A percentile compares a stretch with the other conserved stretches of the same genome.
These are phyloP conservation scores for Funneliformis mosseae DNA, from an alignment of 192 early-diverging fungal genomes.

Conservation along the genomic window DNA sequence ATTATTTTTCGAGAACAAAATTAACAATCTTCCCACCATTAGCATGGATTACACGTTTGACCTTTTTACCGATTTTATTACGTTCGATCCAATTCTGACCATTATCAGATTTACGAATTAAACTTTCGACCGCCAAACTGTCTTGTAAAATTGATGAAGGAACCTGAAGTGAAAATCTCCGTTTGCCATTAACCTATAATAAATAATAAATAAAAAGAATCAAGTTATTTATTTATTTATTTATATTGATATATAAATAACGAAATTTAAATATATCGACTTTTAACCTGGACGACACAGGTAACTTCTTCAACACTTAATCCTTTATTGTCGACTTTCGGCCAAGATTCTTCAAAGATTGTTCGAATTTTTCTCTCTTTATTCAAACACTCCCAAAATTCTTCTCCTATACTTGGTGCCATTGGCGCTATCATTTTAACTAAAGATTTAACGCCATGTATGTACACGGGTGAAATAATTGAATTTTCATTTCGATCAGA, in stretches of 20 bases:
- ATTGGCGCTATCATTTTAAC: slow-evolving; percentile 76
- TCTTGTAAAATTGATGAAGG: slow-evolving; percentile 41
- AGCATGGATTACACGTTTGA: slow-evolving; percentile 67
- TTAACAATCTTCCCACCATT: slow-evolving; percentile 77
- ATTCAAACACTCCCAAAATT: slow-evolving; percentile 63
- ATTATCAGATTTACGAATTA: slow-evolving; percentile 45
- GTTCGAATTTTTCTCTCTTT: slow-evolving; percentile 21
- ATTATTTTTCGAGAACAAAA: slow-evolving; percentile 58
- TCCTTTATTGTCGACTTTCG: slow-evolving; percentile 52
- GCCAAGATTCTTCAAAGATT: slow-evolving; percentile 64
- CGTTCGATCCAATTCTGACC: slow-evolving; percentile 61
- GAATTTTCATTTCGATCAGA: background rate
- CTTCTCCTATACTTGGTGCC: slow-evolving; percentile 74
- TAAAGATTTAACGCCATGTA: slow-evolving; percentile 52
- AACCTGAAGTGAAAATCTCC: slow-evolving; percentile 62
- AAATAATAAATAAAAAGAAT: slow-evolving; percentile 29
- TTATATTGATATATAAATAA: slow-evolving; percentile 32
- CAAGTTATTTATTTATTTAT: background rate
- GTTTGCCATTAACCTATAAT: slow-evolving; percentile 78
- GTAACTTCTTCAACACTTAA: slow-evolving; percentile 54
- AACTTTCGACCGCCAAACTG: slow-evolving; percentile 44
- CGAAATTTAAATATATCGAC: background rate
- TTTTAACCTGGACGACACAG: slow-evolving; percentile 54
- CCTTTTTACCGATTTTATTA: slow-evolving; percentile 32
- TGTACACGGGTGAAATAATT: slow-evolving; percentile 50